phyloP scores from a whole-genome alignment of 129 eudicot species.

The Daucus carota region DNA sequence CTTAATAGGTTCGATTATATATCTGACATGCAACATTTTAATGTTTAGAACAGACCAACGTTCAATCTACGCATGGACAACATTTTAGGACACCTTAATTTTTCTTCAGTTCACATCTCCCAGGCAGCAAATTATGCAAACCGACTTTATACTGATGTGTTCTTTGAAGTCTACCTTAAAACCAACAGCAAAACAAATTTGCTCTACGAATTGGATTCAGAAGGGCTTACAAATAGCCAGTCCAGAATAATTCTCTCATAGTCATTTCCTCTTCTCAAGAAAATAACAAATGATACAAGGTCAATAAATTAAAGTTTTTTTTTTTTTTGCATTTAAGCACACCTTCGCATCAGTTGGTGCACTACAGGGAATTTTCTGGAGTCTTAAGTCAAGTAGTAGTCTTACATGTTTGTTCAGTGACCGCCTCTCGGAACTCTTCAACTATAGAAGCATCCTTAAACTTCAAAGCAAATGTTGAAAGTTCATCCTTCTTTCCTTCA shows the following conservation, averaged over 20 bases:
- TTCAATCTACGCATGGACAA: neutral
- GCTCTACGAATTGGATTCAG: neutral
- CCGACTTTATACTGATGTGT: neutral
- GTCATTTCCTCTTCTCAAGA: slow-evolving; percentile 1
- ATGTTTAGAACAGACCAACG: neutral
- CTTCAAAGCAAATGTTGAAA: slow-evolving; percentile 75
- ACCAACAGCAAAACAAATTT: slow-evolving; percentile 13
- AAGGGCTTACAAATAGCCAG: slow-evolving; percentile 2
- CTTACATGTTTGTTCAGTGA: slow-evolving; percentile 49
- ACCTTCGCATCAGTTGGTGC: slow-evolving; percentile 41
- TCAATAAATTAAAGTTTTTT: too few species aligned
- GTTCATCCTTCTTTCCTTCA: slow-evolving; percentile 58
- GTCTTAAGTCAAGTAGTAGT: slow-evolving; percentile 36
- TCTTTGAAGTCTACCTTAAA: slow-evolving; percentile 4
- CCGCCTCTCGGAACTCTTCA: slow-evolving; percentile 54
- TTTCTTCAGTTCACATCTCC: neutral
- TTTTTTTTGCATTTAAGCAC: neutral
- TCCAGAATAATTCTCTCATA: neutral
- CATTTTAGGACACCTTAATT: neutral
- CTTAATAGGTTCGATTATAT: neutral
- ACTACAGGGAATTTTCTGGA: slow-evolving; percentile 68
- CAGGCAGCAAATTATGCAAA: neutral
- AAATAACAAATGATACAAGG: neutral
- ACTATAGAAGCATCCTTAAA: slow-evolving; percentile 60
- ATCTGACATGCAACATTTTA: neutral